A percentile compares a stretch with the other conserved stretches of the same genome.
These are phyloP conservation scores for Saturnispora silvae DNA, from an alignment of 805 yeast species.

Conservation along the genomic window DNA sequence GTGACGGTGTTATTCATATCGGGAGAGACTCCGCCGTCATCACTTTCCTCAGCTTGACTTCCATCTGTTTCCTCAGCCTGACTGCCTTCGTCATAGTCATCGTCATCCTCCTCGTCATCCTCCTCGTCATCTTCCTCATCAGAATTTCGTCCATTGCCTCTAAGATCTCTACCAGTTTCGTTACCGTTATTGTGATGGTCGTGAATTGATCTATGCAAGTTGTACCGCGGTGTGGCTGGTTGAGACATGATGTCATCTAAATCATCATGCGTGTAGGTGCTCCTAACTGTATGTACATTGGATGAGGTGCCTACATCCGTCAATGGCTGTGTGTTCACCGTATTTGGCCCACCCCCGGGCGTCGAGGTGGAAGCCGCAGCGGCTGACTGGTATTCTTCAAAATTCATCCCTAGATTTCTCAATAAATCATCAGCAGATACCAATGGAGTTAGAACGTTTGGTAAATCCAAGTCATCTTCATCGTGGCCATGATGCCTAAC, in stretches of 20 bases:
- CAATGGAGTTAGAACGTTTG: slow-evolving; percentile 6
- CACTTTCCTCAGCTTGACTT: neutral
- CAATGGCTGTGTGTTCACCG: neutral
- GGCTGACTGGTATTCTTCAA: slow-evolving; percentile 6
- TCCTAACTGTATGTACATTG: slow-evolving; percentile 3
- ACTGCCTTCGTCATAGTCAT: slow-evolving; percentile 4
- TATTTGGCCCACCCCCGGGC: neutral
- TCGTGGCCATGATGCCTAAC: neutral
- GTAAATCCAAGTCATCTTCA: slow-evolving; percentile 1
- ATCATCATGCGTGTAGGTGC: slow-evolving; percentile 3
- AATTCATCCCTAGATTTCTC: slow-evolving; percentile 8
- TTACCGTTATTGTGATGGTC: no score
- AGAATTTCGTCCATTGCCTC: neutral
- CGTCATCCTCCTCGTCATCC: neutral
- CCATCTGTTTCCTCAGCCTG: neutral
- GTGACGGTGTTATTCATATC: neutral
- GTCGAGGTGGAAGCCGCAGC: slow-evolving; percentile 1
- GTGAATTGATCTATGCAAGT: no score
- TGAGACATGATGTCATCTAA: slow-evolving; percentile 6
- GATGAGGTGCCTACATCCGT: neutral
- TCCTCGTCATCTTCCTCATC: neutral
- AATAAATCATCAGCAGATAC: slow-evolving; percentile 7
- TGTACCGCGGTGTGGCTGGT: slow-evolving; percentile 6
- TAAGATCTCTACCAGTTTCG: no score
- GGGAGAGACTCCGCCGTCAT: neutral